phyloP scores from a whole-genome alignment of 2,329 filamentous ascomycete species.

The Pseudocercospora pini-densiflorae region DNA sequence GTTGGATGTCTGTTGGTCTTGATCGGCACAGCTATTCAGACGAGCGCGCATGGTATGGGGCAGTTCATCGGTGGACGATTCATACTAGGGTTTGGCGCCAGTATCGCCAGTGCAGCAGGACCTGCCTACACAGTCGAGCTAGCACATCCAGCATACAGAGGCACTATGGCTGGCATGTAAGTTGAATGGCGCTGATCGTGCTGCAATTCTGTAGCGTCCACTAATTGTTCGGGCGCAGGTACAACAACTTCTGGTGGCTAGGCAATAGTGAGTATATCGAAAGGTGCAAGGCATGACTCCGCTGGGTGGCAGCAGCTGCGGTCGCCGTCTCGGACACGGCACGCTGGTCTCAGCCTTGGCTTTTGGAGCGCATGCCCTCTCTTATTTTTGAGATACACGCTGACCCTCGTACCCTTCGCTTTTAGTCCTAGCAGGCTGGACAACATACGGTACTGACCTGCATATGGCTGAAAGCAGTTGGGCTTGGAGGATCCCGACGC shows the following conservation, averaged over 20 bases:
- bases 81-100: conserved; percentile 52
- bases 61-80: conserved; percentile 59
- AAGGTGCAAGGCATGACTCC: no score
- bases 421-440: conserved; percentile 53
- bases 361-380: no score
- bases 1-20: conserved; percentile 59
- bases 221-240: background rate
- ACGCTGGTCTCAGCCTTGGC: no score
- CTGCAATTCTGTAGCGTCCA: background rate
- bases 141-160: conserved; percentile 64
- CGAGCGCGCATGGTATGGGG: conserved; percentile 50
- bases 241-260: conserved; percentile 49
- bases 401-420: no score
- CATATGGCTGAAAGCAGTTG: conserved; percentile 35
- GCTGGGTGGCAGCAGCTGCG: no score
- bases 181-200: background rate
- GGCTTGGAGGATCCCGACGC: conserved; percentile 53
- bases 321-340: no score
- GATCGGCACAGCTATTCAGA: conserved; percentile 56
- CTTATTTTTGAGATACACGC: no score
- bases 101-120: conserved; percentile 61
- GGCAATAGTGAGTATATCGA: conserved; percentile 40
- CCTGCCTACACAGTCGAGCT: conserved; percentile 66
- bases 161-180: conserved; percentile 63
- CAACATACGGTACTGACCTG: conserved; percentile 26